Base-by-base conservation (phyloP, 2,329 filamentous ascomycete genomes). In the Albifimbria verrucaria region DNA sequence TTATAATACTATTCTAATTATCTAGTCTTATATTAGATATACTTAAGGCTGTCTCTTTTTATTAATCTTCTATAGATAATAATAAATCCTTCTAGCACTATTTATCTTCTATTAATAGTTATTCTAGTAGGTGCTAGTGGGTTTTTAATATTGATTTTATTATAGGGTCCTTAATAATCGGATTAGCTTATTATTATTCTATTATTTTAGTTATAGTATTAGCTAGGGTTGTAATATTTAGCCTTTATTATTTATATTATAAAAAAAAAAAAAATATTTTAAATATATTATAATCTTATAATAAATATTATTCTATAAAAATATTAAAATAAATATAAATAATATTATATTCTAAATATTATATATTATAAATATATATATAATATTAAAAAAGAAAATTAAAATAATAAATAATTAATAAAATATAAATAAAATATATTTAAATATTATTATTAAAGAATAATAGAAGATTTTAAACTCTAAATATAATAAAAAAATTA, bases 371-470 rank as follows among this genome's bases (percentile, higher is more conserved):
- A 43, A 10, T n/a, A n/a, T n/a, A n/a, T n/a, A n/a, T n/a, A n/a
- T n/a, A n/a, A n/a, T n/a, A n/a, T n/a, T n/a, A n/a, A n/a, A n/a
- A n/a, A n/a, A n/a, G n/a, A n/a, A n/a, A n/a, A n/a, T n/a, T n/a
- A n/a, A n/a, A n/a, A n/a, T n/a, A n/a, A n/a, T n/a, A n/a, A n/a
- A n/a, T n/a, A 41, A 39, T 49, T 39, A 42, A 28, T 50, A 48
- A 51, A 36, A 46, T 20, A 26, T 49, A 55, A 23, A 25, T 52
- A 42, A 21, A 43, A 48, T 21, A 49, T 17, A 39, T 56, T 47
- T 39, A 56, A 26, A 53, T 58, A 58, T 59, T n/a, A 23, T 1
- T 25, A 28, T 1, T 48, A 23, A 23, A 50, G 17, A n/a, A n/a
- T n/a, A n/a, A n/a, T n/a, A n/a, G n/a, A n/a, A n/a, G n/a, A n/a